Conservation (phyloP, 2,329 filamentous ascomycete species). For the Calonectria pseudoturangicola region DNA sequence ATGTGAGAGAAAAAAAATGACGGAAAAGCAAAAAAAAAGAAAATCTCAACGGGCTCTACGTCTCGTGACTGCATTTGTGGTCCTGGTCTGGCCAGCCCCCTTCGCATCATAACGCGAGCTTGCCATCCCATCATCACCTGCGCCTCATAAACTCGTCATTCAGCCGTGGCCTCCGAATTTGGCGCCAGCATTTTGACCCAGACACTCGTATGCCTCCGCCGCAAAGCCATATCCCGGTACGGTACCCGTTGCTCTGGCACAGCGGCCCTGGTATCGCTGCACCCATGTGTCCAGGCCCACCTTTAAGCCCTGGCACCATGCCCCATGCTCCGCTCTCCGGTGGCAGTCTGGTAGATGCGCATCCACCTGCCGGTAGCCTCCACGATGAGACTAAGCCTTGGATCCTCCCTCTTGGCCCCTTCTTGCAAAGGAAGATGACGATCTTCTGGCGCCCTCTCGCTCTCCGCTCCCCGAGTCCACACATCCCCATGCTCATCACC, state of each 20-base stretch:
- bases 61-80: slow-evolving; percentile 12
- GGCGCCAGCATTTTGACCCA: slow-evolving; percentile 6
- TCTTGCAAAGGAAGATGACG: slow-evolving; percentile 33
- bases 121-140: slow-evolving; percentile 10
- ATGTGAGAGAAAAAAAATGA: not conserved
- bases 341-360: slow-evolving; percentile 2
- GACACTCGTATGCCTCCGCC: slow-evolving; percentile 28
- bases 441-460: slow-evolving; percentile 31
- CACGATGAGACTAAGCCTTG: slow-evolving; percentile 25
- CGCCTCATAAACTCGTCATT: slow-evolving; percentile 30
- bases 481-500: slow-evolving; percentile 20
- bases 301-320: slow-evolving; percentile 12
- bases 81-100: not conserved
- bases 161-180: slow-evolving; percentile 1
- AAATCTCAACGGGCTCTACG: slow-evolving; percentile 2
- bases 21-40: not conserved
- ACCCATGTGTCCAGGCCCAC: slow-evolving; percentile 35
- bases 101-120: not conserved
- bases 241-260: slow-evolving; percentile 39
- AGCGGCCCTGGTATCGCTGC: slow-evolving; percentile 29
- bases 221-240: slow-evolving; percentile 14
- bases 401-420: slow-evolving; percentile 31
- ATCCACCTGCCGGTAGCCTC: slow-evolving; percentile 40
- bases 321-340: slow-evolving; percentile 17
- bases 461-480: not conserved